A percentile compares a stretch with the other conserved stretches of the same genome.
Conservation (phyloP, 345 rosid genomes). For the Viola odorata region DNA sequence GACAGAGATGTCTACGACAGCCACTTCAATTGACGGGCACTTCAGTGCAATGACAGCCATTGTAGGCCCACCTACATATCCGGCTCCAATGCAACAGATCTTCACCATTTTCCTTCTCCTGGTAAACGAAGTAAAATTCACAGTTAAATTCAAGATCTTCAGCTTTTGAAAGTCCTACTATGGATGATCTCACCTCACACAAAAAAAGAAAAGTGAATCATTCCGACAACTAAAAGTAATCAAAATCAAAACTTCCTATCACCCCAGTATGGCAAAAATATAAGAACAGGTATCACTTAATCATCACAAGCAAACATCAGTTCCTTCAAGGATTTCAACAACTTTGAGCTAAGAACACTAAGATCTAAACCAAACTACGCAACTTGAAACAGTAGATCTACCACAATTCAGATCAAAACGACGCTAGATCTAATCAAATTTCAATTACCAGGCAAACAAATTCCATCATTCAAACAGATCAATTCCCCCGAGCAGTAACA, state of each 20-base stretch:
- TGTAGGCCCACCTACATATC: conserved; percentile 94
- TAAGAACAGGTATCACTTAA: neutral
- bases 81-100: conserved; percentile 96
- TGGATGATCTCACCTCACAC: no score
- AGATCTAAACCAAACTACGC: neutral
- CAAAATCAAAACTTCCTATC: no score
- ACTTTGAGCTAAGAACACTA: neutral
- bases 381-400: neutral
- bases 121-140: no score
- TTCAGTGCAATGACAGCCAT: conserved; percentile 94
- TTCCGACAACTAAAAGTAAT: neutral
- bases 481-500: no score
- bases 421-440: no score
- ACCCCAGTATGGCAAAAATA: neutral
- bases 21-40: conserved; percentile 84
- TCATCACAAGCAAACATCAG: no score
- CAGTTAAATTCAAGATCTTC: no score
- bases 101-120: conserved; percentile 64
- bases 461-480: neutral
- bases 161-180: no score
- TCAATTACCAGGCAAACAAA: no score
- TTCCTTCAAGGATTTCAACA: no score
- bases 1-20: conserved; percentile 79
- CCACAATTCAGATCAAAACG: neutral
- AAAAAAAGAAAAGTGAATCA: neutral